Evolutionary conservation across 106 monocot species (phyloP).

Genomic region (Dioscorea alata): DNA sequence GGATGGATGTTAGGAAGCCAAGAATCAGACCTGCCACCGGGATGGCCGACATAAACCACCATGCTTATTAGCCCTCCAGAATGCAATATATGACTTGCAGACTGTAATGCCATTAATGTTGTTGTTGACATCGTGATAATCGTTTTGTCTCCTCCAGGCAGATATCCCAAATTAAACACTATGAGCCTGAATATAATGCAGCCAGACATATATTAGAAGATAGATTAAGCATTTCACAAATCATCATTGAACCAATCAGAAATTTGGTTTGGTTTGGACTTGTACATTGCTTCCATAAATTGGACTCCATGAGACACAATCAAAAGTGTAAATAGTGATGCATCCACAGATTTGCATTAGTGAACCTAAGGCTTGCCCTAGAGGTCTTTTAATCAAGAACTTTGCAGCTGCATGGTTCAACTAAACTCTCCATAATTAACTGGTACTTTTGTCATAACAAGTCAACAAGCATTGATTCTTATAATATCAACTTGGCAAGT

Average conservation of each 20-base stretch:
- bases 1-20: background rate
- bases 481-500: no score
- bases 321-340: no score
- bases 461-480: no score
- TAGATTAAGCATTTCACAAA: background rate
- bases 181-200: conserved; percentile 53
- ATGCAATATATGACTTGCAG: conserved; percentile 56
- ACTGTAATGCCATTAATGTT: conserved; percentile 64
- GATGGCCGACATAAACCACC: conserved; percentile 87
- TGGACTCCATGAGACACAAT: no score
- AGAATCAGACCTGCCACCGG: conserved; percentile 69
- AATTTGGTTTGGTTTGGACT: no score
- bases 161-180: conserved; percentile 93
- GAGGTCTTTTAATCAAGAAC: no score
- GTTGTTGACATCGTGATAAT: conserved; percentile 58
- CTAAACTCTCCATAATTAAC: no score
- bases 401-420: no score
- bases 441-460: no score
- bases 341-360: no score
- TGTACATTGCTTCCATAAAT: no score
- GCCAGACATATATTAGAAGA: background rate
- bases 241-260: background rate
- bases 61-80: conserved; percentile 78
- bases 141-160: conserved; percentile 85
- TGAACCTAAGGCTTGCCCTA: no score